These are phyloP conservation scores for Leishmania tropica DNA, from an alignment of 208 protist genomes.

Conservation along the genomic window DNA sequence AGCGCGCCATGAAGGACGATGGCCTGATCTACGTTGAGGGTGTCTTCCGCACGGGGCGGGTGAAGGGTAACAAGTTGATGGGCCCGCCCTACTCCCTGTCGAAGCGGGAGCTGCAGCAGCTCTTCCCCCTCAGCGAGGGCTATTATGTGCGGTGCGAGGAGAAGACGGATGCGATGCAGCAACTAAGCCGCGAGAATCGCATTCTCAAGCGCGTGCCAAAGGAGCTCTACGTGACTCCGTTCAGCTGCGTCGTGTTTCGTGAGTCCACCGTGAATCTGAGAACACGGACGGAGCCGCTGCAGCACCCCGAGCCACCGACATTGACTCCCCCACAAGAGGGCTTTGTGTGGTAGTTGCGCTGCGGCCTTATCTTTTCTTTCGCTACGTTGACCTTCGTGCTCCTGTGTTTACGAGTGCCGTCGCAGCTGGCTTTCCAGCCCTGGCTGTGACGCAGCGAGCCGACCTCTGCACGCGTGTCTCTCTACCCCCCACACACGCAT, in stretches of 20 bases:
- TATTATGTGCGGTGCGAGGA: conserved; percentile 90
- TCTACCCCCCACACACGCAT: not conserved
- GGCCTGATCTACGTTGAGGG: conserved; percentile 90
- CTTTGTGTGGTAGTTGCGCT: conserved; percentile 1
- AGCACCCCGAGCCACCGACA: conserved; percentile 24
- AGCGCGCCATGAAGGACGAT: conserved; percentile 82
- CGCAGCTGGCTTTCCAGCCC: not conserved
- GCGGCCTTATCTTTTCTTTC: not conserved
- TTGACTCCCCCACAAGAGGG: conserved; percentile 6
- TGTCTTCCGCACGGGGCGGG: conserved; percentile 83
- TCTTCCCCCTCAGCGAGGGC: conserved; percentile 71
- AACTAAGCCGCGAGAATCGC: conserved; percentile 80
- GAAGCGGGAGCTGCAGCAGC: conserved; percentile 63
- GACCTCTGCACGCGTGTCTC: not conserved
- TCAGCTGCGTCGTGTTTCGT: conserved; percentile 85
- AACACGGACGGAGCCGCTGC: conserved; percentile 30
- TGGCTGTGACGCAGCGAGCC: not conserved
- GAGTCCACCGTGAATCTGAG: conserved; percentile 54
- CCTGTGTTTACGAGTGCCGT: not conserved
- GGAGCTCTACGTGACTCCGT: conserved; percentile 86
- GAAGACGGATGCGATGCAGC: conserved; percentile 78
- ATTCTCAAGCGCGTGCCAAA: conserved; percentile 78
- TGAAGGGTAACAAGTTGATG: conserved; percentile 75
- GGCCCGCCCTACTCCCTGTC: conserved; percentile 84
- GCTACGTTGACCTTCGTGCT: not conserved